phyloP scores from a whole-genome alignment of 129 eudicot species.

The Solidago caesia region DNA sequence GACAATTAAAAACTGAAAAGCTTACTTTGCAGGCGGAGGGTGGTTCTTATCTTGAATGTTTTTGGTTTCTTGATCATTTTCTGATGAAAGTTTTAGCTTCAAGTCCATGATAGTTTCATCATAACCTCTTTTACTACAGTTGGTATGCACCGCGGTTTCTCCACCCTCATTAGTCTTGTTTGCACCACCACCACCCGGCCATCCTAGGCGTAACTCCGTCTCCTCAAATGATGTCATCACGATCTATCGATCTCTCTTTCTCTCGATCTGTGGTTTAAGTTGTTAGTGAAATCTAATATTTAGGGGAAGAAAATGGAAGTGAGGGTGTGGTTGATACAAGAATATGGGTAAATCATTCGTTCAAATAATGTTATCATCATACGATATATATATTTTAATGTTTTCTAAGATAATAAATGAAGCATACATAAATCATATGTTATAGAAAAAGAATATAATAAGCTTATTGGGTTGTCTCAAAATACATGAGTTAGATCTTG shows the following conservation, averaged over 20 bases:
- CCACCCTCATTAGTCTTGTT: slow-evolving; percentile 17
- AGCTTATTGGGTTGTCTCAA: no score
- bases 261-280: neutral
- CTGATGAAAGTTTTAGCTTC: slow-evolving; percentile 65
- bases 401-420: neutral
- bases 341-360: slow-evolving; percentile 20
- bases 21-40: slow-evolving; percentile 72
- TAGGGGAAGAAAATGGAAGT: slow-evolving; percentile 3
- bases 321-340: slow-evolving; percentile 20
- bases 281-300: slow-evolving; percentile 19
- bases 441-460: no score
- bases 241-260: neutral
- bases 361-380: neutral
- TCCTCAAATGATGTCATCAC: slow-evolving; percentile 51
- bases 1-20: neutral
- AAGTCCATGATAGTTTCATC: slow-evolving; percentile 59
- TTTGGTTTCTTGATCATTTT: slow-evolving; percentile 31
- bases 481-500: no score
- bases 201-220: slow-evolving; percentile 78
- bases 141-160: slow-evolving; percentile 24
- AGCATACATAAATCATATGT: neutral
- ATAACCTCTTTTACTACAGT: slow-evolving; percentile 68
- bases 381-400: neutral
- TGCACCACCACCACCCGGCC: slow-evolving; percentile 57
- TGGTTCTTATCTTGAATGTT: slow-evolving; percentile 25